Percentiles rank a stretch among this genome's conserved stretches.
Evolutionary conservation across 1,284 basidiomycete species (phyloP).

Genomic region (Sporisorium graminicola): DNA sequence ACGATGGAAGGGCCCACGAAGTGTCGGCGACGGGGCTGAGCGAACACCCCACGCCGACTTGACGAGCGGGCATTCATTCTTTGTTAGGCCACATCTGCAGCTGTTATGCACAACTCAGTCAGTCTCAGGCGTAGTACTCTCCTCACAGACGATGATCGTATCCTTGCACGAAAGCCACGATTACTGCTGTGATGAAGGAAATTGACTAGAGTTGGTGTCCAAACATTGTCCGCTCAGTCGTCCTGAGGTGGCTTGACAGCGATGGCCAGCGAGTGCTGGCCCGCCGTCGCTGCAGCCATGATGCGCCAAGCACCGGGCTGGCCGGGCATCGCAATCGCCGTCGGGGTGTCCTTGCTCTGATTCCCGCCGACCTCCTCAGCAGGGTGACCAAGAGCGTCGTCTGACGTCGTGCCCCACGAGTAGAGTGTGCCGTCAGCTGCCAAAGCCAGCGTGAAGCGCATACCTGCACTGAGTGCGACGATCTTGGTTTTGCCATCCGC

Average conservation of each 20-base stretch:
- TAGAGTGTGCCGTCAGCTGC: constrained; percentile 83
- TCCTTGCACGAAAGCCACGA: not conserved
- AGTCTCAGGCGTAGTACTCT: not conserved
- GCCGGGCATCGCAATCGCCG: constrained; percentile 75
- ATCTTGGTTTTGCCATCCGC: constrained; percentile 76
- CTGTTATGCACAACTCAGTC: not conserved
- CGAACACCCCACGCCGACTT: not conserved
- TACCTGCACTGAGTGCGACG: constrained; percentile 80
- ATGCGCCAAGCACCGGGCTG: constrained; percentile 71
- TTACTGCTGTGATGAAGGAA: not conserved
- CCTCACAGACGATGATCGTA: not conserved
- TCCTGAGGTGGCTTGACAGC: constrained; percentile 64
- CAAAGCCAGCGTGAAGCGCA: constrained; percentile 85
- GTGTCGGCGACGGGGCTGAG: not conserved
- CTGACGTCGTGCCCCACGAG: constrained; percentile 84
- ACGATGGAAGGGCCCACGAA: too few relatives aligned
- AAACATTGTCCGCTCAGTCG: constrained; percentile 23
- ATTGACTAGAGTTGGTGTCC: not conserved
- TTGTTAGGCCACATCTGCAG: not conserved
- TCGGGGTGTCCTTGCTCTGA: constrained; percentile 75
- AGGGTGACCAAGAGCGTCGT: constrained; percentile 72
- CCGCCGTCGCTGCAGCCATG: constrained; percentile 71
- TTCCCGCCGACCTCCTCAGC: constrained; percentile 67
- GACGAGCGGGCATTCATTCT: not conserved
- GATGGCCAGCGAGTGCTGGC: constrained; percentile 72